Conservation (phyloP, 2,329 filamentous ascomycete species). For the Tolypocladium endophyticum region DNA sequence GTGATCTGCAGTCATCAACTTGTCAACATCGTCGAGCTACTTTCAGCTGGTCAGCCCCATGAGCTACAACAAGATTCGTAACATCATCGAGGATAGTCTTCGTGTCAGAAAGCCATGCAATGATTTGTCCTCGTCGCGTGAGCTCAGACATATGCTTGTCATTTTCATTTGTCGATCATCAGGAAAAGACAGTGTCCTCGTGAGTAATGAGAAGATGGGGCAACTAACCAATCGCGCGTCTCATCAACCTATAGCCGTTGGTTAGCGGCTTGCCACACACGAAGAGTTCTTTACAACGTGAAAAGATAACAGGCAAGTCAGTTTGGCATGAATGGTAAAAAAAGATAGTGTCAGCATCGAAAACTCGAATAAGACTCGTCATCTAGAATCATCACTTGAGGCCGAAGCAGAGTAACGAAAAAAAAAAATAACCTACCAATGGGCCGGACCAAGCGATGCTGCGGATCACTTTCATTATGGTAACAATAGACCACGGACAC, state of each 20-base stretch:
- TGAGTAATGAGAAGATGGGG: not conserved
- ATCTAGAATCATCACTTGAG: conserved; percentile 44
- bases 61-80: not conserved
- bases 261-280: conserved; percentile 10
- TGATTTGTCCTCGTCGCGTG: conserved; percentile 32
- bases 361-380: conserved; percentile 71
- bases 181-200: conserved; percentile 27
- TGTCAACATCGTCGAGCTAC: not conserved
- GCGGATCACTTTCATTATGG: not conserved
- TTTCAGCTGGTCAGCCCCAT: not conserved
- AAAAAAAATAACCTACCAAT: not conserved
- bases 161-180: conserved; percentile 78
- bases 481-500: conserved; percentile 5
- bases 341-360: conserved; percentile 58
- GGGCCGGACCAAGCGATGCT: not conserved
- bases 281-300: not conserved
- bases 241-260: conserved; percentile 1
- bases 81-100: not conserved
- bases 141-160: conserved; percentile 99
- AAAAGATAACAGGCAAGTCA: conserved; percentile 18
- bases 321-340: conserved; percentile 64
- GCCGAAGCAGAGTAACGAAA: conserved; percentile 7
- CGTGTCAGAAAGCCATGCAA: conserved; percentile 12
- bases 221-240: conserved; percentile 11
- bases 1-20: not conserved